Evolutionary conservation across 805 yeast genomes (phyloP).

Genomic region (Kodamaea sagamina): DNA sequence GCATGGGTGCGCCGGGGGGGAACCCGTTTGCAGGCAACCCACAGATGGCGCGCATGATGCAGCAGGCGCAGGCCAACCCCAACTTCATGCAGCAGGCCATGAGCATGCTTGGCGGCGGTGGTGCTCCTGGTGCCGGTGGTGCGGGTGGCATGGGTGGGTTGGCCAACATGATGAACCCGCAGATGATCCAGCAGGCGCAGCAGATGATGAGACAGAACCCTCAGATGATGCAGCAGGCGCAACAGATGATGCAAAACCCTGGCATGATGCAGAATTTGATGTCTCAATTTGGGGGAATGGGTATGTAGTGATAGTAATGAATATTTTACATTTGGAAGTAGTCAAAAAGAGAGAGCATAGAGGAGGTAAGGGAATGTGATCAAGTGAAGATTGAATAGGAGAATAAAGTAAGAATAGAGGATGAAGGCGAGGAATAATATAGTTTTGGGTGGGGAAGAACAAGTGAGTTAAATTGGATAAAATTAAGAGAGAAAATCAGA

Average conservation of each 20-base stretch:
- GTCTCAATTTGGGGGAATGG: conserved; percentile 51
- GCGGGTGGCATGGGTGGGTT: conserved; percentile 47
- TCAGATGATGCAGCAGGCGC: conserved; percentile 46
- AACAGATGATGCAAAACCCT: conserved; percentile 53
- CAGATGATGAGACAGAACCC: conserved; percentile 49
- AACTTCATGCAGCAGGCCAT: conserved; percentile 62
- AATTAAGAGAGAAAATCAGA: no score
- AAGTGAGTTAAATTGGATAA: no score
- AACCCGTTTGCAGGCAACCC: conserved; percentile 34
- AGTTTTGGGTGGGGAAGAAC: no score
- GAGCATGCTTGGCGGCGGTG: conserved; percentile 61
- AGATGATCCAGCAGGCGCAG: conserved; percentile 49
- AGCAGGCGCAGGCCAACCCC: conserved; percentile 54
- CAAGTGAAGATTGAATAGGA: no score
- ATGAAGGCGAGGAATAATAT: no score
- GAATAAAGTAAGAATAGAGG: no score
- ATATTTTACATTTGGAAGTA: no score
- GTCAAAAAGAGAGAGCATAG: no score
- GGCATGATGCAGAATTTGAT: conserved; percentile 71
- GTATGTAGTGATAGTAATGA: background rate
- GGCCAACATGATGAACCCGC: conserved; percentile 62
- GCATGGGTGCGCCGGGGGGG: conserved; percentile 11
- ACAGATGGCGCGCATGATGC: conserved; percentile 53
- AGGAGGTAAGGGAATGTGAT: background rate
- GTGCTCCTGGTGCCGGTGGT: conserved; percentile 53